Base-by-base conservation (phyloP, 257 asterid genomes). In the Prunella vulgaris region DNA sequence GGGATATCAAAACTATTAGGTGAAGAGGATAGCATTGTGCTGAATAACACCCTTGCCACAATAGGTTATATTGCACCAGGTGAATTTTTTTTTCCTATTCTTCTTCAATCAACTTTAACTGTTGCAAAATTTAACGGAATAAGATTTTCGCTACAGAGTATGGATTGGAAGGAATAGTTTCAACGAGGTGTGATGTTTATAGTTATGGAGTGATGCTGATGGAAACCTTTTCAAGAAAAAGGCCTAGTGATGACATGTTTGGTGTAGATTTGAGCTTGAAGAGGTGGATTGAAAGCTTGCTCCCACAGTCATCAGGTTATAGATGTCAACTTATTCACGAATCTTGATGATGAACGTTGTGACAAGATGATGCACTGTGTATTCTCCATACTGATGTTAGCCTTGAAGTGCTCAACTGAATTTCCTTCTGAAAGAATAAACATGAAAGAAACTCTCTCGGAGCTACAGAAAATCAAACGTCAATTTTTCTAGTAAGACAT, bases 51-150 rank as follows among this genome's bases (percentile, higher is more conserved):
- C 32, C 12, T 74, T 2, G 66, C 78, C 40, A 49, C 49, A 12
- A 2, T 66, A 46, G 68, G 64, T 64, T 73, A 63, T 10, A 49
- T 49, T 18, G 57, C 57, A 6, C 57, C 57, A 49, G 57, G 57
- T 49, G 5, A 40, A 2, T 2, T 10, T 10, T 9, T 12, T 38
- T 10, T n/a, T n/a, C n/a, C n/a, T 12, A 3, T 10, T 9, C 14
- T 4, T 10, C 4, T 40, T 3, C 5, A 40, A 40, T 40, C 48
- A 40, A 10, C 9, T 8, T 12, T 38, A 10, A 3, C 6, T 5
- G 37, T 32, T 32, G 0, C 6, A 5, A 32, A 3, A n/a, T 25
- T 1, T 25, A 25, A 25, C 28, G 1, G 37, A 0, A 32, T 32
- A 4, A 5, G 1, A 0, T 4, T 32, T 5, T 32, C 6, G 37